A percentile compares a stretch with the other conserved stretches of the same genome.
Evolutionary conservation across 345 rosid species (phyloP).

Genomic region (Xanthoceras sorbifolium): DNA sequence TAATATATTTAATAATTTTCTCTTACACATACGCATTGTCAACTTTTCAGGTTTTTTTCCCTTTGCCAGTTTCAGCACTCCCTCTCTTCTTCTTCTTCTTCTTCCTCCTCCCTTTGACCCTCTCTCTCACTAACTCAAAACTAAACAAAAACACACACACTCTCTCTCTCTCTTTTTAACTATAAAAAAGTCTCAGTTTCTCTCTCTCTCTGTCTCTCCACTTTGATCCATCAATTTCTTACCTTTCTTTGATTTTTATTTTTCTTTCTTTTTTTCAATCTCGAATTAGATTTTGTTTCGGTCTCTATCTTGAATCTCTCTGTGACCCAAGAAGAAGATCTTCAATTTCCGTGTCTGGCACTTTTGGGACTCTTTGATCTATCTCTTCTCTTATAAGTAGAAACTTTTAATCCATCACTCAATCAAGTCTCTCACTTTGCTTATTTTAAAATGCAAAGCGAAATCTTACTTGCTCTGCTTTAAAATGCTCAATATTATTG

Average conservation of each 20-base stretch:
- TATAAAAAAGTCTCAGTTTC: neutral
- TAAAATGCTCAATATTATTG: neutral
- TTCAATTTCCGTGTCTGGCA: neutral
- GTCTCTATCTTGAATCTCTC: neutral
- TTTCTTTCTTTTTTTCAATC: neutral
- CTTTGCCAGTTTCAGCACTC: neutral
- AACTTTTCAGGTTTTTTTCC: conserved; percentile 25
- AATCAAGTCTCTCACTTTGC: neutral
- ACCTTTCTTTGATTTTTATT: neutral
- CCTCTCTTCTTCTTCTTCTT: conserved; percentile 5
- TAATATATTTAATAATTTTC: neutral
- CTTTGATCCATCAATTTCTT: conserved; percentile 12
- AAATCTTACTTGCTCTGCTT: neutral
- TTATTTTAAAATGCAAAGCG: conserved; percentile 1
- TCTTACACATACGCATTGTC: conserved; percentile 36
- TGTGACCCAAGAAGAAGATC: too few species aligned
- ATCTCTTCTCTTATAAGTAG: neutral
- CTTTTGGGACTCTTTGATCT: neutral
- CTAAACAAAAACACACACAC: neutral
- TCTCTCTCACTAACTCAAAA: neutral
- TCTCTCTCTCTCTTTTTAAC: neutral
- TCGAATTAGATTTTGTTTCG: neutral
- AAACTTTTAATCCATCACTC: neutral
- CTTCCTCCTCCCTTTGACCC: neutral
- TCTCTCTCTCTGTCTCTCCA: conserved; percentile 12